Evolutionary conservation across 495 filamentous ascomycete genomes (phyloP).

Genomic region (Ascodesmis nigricans): DNA sequence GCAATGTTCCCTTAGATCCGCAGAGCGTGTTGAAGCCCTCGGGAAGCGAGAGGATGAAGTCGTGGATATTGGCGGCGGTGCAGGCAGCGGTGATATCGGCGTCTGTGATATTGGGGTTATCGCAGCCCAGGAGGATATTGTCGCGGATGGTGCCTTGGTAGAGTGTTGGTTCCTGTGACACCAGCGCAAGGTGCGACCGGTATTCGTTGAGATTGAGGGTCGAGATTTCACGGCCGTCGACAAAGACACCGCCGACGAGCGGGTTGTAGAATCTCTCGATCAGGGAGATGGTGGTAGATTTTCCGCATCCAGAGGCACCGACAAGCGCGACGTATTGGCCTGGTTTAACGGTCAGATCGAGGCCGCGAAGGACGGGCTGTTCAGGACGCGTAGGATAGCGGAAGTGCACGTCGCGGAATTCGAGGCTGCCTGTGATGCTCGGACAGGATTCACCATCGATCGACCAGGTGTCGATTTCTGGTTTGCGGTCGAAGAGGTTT

Average conservation of each 20-base stretch:
- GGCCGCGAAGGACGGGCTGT: constrained; percentile 52
- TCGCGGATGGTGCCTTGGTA: constrained; percentile 72
- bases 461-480: constrained; percentile 67
- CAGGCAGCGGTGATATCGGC: constrained; percentile 43
- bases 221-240: constrained; percentile 56
- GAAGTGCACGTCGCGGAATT: constrained; percentile 63
- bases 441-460: constrained; percentile 39
- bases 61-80: constrained; percentile 77
- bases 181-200: constrained; percentile 51
- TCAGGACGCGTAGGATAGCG: constrained; percentile 61
- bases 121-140: constrained; percentile 49
- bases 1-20: constrained; percentile 52
- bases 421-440: constrained; percentile 41
- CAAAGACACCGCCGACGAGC: constrained; percentile 42
- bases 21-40: constrained; percentile 58
- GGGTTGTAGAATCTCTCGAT: constrained; percentile 76
- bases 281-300: constrained; percentile 54
- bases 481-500: constrained; percentile 53
- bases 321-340: constrained; percentile 67
- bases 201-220: constrained; percentile 58
- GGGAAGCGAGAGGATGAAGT: constrained; percentile 46
- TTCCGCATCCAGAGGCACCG: constrained; percentile 63
- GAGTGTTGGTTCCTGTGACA: constrained; percentile 68
- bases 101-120: constrained; percentile 26
- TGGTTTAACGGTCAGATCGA: constrained; percentile 48